Evolutionary conservation across 768 basidiomycete species (phyloP).

Genomic region (Suillus lakei): DNA sequence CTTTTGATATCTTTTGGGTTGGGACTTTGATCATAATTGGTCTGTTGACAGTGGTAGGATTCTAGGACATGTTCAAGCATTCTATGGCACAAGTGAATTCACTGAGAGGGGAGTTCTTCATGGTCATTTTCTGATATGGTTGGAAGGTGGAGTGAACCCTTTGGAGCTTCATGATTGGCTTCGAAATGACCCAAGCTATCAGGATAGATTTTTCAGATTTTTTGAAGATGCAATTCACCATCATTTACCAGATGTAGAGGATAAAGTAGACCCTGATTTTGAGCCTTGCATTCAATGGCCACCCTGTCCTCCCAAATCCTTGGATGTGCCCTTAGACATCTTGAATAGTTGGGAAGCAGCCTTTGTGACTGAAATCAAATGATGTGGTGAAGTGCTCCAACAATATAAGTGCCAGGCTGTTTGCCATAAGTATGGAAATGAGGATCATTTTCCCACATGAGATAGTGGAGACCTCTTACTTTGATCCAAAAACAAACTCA

Average conservation of each 20-base stretch:
- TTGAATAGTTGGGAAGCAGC: slow-evolving; percentile 14
- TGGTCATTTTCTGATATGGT: slow-evolving; percentile 39
- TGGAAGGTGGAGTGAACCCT: slow-evolving; percentile 36
- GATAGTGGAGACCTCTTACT: slow-evolving; percentile 29
- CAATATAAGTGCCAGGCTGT: slow-evolving; percentile 23
- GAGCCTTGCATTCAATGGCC: slow-evolving; percentile 31
- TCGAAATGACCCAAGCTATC: not conserved
- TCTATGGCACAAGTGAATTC: slow-evolving; percentile 32
- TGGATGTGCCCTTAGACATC: not conserved
- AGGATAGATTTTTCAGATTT: slow-evolving; percentile 31
- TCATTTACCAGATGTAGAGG: slow-evolving; percentile 32
- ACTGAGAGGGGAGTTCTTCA: slow-evolving; percentile 34
- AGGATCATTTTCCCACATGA: slow-evolving; percentile 38
- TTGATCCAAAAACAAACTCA: slow-evolving; percentile 36
- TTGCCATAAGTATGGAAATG: slow-evolving; percentile 38
- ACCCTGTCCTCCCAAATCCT: slow-evolving; percentile 5
- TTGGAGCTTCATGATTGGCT: slow-evolving; percentile 31
- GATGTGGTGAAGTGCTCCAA: slow-evolving; percentile 27
- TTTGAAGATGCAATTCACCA: slow-evolving; percentile 39
- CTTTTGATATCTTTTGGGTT: slow-evolving; percentile 33
- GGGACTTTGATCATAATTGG: slow-evolving; percentile 24
- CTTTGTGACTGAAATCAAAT: slow-evolving; percentile 23
- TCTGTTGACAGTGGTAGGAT: slow-evolving; percentile 27
- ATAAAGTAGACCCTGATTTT: slow-evolving; percentile 15
- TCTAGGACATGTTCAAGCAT: slow-evolving; percentile 36